A percentile compares a stretch with the other conserved stretches of the same genome.
Conservation (phyloP, 2,329 filamentous ascomycete genomes). For the Colletotrichum sp. region DNA sequence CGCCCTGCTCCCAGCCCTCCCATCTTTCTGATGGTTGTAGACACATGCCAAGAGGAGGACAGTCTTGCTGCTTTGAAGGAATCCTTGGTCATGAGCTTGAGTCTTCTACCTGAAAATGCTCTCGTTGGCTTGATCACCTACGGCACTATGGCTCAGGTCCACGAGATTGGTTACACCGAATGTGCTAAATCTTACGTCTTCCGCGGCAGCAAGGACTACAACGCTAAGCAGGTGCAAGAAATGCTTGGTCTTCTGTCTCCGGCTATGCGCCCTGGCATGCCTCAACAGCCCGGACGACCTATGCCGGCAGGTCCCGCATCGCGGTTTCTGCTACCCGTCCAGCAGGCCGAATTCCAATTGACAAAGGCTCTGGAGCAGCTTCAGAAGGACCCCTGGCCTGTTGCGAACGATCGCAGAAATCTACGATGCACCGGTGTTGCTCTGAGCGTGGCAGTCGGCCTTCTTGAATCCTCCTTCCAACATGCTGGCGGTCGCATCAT, state of each 20-base stretch:
- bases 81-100: constrained; percentile 85
- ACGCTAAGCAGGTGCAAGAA: constrained; percentile 98
- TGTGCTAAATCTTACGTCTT: constrained; percentile 99
- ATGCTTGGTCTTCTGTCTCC: constrained; percentile 88
- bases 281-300: constrained; percentile 76
- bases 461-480: constrained; percentile 94
- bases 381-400: constrained; percentile 97
- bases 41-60: constrained; percentile 88
- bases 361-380: constrained; percentile 95
- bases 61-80: constrained; percentile 84
- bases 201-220: constrained; percentile 95
- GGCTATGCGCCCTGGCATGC: constrained; percentile 75
- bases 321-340: constrained; percentile 90
- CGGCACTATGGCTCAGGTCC: constrained; percentile 96
- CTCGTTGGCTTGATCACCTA: constrained; percentile 85
- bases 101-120: constrained; percentile 79
- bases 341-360: constrained; percentile 96
- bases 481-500: constrained; percentile 95
- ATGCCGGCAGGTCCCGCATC: constrained; percentile 81
- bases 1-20: constrained; percentile 80
- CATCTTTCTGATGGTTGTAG: constrained; percentile 87
- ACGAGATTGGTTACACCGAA: constrained; percentile 97
- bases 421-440: constrained; percentile 94
- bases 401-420: constrained; percentile 88
- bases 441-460: constrained; percentile 90